Conservation (phyloP, 2,329 filamentous ascomycete genomes). For the Metarhizium robertsii region DNA sequence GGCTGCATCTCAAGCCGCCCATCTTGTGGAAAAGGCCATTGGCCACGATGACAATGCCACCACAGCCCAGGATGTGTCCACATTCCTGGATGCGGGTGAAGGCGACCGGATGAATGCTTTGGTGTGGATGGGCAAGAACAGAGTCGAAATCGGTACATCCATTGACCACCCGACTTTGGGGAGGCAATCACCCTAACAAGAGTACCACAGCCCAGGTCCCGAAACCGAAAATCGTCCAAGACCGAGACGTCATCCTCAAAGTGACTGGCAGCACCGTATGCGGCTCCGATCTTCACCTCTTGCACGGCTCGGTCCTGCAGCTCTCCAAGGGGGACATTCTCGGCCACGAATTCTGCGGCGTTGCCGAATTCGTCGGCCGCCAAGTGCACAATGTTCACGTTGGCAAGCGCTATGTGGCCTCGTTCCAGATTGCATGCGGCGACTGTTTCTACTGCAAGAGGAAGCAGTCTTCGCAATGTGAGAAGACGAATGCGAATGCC, state of each 20-base stretch:
- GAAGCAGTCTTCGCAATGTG: constrained; percentile 71
- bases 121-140: constrained; percentile 75
- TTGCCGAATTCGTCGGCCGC: constrained; percentile 46
- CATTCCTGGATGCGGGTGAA: constrained; percentile 38
- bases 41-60: constrained; percentile 58
- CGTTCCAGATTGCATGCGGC: constrained; percentile 73
- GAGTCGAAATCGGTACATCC: constrained; percentile 52
- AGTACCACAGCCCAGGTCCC: constrained; percentile 45
- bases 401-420: constrained; percentile 68
- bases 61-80: constrained; percentile 60
- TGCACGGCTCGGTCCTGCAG: constrained; percentile 47
- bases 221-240: constrained; percentile 64
- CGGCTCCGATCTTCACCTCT: constrained; percentile 49
- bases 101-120: constrained; percentile 68
- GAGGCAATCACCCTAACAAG: no score
- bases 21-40: constrained; percentile 53
- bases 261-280: constrained; percentile 57
- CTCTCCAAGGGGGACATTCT: constrained; percentile 57
- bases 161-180: neutral
- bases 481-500: constrained; percentile 67
- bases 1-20: constrained; percentile 50
- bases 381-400: constrained; percentile 42
- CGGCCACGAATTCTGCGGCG: constrained; percentile 52
- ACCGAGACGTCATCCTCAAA: constrained; percentile 69
- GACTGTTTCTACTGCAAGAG: constrained; percentile 70